Base-by-base conservation (phyloP, 192 early-diverging fungal species). In the Geranomyces variabilis region DNA sequence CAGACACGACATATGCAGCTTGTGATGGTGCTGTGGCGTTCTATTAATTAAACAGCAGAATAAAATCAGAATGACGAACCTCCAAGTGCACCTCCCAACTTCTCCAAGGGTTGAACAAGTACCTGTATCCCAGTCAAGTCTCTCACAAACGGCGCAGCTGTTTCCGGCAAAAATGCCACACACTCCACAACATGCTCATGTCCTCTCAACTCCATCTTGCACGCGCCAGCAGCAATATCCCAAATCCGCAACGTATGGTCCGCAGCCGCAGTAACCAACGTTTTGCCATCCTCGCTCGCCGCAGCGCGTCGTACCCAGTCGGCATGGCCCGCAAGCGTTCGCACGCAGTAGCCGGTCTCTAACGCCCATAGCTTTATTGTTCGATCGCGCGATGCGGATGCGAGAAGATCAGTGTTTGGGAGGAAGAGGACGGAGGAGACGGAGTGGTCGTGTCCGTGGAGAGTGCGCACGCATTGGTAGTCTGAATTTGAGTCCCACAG, bases 161-260 rank as follows among this genome's bases (percentile, higher is more conserved):
- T 78, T 19, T 77, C 59, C 12, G 96, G 96, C 19, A 90, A 92
- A 84, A 96, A 98, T 19, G 85, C 85, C 0, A 93, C 89, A 51
- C 90, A 93, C 73, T 98, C 96, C 33, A 98, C 91, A n/a, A 97
- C 94, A 71, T 98, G 93, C 15, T 93, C 93, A 77, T 98, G 96
- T 24, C 93, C 95, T 43, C 92, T 83, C 74, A 96, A 81, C 55
- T 94, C 92, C 66, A 79, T 82, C 70, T 90, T 90, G 70, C 83
- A 86, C 53, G 93, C 92, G 47, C 93, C 92, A 8, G 86, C 80
- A 6, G 77, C 43, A 2, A 84, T 64, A 67, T 96, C 93, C 93
- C 92, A 94, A 19, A 97, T 59, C 14, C 89, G 84, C n/a, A 94
- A 58, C 49, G 51, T 53, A 53, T 36, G 22, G 26, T 19, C 30